Base-by-base conservation (phyloP, 2,329 filamentous ascomycete genomes). In the Trichoderma atroviride region DNA sequence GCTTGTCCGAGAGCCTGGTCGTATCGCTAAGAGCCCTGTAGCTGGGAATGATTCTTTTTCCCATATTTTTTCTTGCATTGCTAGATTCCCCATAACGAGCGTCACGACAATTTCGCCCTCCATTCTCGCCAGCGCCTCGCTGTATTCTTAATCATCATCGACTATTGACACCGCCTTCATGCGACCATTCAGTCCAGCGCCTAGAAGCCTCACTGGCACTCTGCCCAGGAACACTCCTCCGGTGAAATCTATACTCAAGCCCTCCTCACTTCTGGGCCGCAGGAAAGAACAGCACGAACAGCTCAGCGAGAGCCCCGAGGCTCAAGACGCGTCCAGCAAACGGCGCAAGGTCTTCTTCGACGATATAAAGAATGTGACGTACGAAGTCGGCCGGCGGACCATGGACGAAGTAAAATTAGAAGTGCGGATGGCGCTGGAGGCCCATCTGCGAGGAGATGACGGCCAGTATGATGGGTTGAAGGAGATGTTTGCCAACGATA, bases 381-480 rank as follows among this genome's bases (percentile, higher is more conserved):
- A 87, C 77, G 85, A 87, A 73, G 83, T 88, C 33, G 83, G 84
- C 58, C 78, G 80, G 56, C 80, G 86, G 72, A 84, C 84, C 5
- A 82, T 88, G 74, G 84, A 86, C 6, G 84, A 88, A 61, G 83
- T 87, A 69, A 88, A 88, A 75, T 75, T 82, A 29, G 83, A 87
- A 73, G 86, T 89, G 57, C 80, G 81, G 69, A 83, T 82, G 59
- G 86, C 87, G 9, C 80, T 91, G 13, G 87, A 89, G 71, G 83
- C 83, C 53, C 87, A 90, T 75, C 79, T 82, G 35, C 82, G 81
- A 60, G 87, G 87, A 31, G 85, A 88, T 68, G 86, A 88, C 70
- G 86, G 88, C 71, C 86, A 85, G 43, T 90, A 89, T 77, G 85
- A 89, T 72, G 82, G 81, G n/a, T 78, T 90, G 60, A 89, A 89